Evolutionary conservation across 176 grass and related monocot genomes (phyloP).

Genomic region (Zizania latifolia): DNA sequence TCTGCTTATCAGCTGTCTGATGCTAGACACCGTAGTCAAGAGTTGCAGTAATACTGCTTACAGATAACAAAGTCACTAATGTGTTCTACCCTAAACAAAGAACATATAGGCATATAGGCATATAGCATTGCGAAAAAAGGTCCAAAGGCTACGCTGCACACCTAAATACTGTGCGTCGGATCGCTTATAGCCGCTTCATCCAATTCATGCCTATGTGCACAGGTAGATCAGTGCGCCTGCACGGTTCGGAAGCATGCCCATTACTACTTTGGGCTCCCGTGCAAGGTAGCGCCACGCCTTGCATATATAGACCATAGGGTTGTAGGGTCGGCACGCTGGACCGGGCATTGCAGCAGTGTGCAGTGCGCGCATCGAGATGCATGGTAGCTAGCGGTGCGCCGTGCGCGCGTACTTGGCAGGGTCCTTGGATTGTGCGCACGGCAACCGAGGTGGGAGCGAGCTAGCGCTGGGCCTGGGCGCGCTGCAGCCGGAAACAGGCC

Average conservation of each 20-base stretch:
- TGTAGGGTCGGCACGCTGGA: neutral
- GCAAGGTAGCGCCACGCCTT: constrained; percentile 4
- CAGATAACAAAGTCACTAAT: neutral
- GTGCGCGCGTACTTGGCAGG: neutral
- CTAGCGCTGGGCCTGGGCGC: neutral
- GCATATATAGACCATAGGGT: neutral
- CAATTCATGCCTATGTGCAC: neutral
- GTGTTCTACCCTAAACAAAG: neutral
- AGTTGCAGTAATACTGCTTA: too few species aligned
- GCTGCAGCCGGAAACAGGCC: neutral
- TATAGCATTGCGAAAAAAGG: neutral
- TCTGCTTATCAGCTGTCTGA: too few species aligned
- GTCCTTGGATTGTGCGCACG: constrained; percentile 20
- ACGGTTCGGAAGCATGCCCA: constrained; percentile 8
- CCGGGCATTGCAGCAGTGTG: neutral
- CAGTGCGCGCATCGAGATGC: neutral
- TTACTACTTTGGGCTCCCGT: constrained; percentile 20
- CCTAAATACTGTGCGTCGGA: neutral
- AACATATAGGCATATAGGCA: neutral
- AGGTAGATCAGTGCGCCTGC: neutral
- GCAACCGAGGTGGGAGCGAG: constrained; percentile 34
- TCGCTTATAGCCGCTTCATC: neutral
- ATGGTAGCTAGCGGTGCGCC: neutral
- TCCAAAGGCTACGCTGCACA: neutral
- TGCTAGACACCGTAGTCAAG: too few species aligned